Evolutionary conservation across 2,329 filamentous ascomycete genomes (phyloP), one percentile per base, ranked within the genome.

Genomic region (Aureobasidium sp.): DNA sequence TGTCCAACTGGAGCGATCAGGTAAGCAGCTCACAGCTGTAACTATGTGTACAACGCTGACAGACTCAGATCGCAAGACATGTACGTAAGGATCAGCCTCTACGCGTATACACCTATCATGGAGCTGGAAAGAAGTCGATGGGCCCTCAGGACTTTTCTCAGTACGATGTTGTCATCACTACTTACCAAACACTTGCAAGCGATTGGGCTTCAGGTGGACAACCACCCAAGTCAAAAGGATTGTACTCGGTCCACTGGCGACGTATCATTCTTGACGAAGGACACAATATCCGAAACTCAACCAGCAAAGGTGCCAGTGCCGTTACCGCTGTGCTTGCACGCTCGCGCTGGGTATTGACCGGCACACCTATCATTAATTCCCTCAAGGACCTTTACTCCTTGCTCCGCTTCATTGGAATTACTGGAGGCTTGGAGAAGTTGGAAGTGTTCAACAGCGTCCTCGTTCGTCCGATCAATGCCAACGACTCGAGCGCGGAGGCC

Each of bases 1-100:
- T 95, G 88, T 91, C 87, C 68, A 95, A 95, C 67, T 96, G 91
- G 91, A 84, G 83, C 66, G 84, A 87, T 58, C 90, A 95, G 42
- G 53, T 57, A 27, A 2, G 29, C 11, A 4, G 46, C 13, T 43
- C 19, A 25, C 13, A 55, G 50, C 2, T 40, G 17, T 27, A 23
- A 2, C 19, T 1, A n/a, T 33, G n/a, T 21, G 8, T 15, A 33
- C 17, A 42, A 33, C 4, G 13, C 29, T 57, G 15, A 55, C n/a
- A 6, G 4, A 8, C 10, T 5, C 21, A 58, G 71, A 88, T 93
- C 58, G 77, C 82, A 63, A 79, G 81, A 38, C 91, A 96, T 68
- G 81, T 93, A 47, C 80, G 84, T 38, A 71, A 78, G 5, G 80
- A 87, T n/a, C 74, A 83, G 60, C 74, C 78, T 1, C 83, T 90